Base-by-base conservation (phyloP, 306 rosid species). In the Cucurbita moschata region DNA sequence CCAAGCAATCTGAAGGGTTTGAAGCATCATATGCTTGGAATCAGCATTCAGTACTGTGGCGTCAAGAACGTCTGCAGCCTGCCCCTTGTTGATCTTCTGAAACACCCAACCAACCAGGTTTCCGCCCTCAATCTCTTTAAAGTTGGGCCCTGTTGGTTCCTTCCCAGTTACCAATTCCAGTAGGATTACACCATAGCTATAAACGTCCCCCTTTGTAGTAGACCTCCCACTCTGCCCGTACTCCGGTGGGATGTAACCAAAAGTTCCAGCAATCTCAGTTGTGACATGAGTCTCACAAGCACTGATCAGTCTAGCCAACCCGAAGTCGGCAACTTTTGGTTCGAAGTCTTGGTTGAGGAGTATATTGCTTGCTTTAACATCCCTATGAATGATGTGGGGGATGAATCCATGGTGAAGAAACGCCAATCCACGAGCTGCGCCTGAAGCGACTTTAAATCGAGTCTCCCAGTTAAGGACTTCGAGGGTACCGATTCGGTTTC, bases 161-260 rank as follows among this genome's bases (percentile, higher is more conserved):
- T 91, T 91, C 59, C 99, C 97, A 0, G 97, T 95, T 82, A 88
- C 88, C 82, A 95, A 42, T 62, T 95, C 99, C 40, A 95, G 96
- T 74, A 95, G 66, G 58, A 95, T 95, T 72, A 95, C 97, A 14
- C 99, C 99, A 21, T 86, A 95, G 77, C 99, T 89, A 60, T 95
- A 95, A 44, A 95, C 97, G 64, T 95, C 99, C 5, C 99, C 99
- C 77, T 86, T 88, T 49, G 92, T 82, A 7, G 97, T 95, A 23
- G 97, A 91, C 76, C 96, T 85, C 75, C 91, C 97, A 62, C 99
- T 91, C 80, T 95, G 99, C 12, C 99, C 99, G 59, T 95, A 95
- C 90, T 95, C 99, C 0, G 99, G 99, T 18, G 99, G 99, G 52
- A 95, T 95, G 86, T 95, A 95, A 40, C 99, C 99, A 26, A 95